These are phyloP conservation scores for Creolimax fragrantissima DNA, from an alignment of 78 protist genomes.

Conservation along the genomic window DNA sequence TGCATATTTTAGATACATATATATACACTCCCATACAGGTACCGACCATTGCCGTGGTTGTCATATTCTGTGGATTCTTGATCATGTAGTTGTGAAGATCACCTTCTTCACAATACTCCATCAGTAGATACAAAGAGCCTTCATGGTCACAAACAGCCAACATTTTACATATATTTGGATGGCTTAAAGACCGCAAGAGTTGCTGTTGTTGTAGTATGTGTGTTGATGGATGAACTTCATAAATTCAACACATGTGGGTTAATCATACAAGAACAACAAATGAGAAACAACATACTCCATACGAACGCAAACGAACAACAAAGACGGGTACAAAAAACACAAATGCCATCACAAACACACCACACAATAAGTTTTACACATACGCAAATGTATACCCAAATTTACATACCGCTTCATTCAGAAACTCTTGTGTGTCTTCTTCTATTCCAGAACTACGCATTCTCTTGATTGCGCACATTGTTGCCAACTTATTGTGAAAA, in stretches of 20 bases:
- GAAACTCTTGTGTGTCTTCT: background rate
- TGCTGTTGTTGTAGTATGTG: background rate
- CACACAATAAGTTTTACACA: too few species aligned
- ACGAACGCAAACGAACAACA: too few species aligned
- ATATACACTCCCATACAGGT: background rate
- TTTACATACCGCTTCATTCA: background rate
- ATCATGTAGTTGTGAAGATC: background rate
- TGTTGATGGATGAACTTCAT: too few species aligned
- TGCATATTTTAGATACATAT: background rate
- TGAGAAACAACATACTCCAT: too few species aligned
- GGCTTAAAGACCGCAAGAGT: background rate
- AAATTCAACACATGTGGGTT: too few species aligned
- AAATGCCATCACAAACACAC: too few species aligned
- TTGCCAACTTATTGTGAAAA: background rate
- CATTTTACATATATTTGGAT: background rate
- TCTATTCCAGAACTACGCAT: background rate
- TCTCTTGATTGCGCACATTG: background rate
- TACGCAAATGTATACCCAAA: too few species aligned
- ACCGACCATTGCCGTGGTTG: background rate
- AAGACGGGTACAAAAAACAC: too few species aligned
- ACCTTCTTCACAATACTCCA: background rate
- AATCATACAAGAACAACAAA: too few species aligned
- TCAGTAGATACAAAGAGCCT: background rate
- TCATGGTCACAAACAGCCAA: background rate
- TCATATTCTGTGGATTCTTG: background rate